phyloP scores from a whole-genome alignment of 441 rosid species.

The Euphorbia schlechtendalii region DNA sequence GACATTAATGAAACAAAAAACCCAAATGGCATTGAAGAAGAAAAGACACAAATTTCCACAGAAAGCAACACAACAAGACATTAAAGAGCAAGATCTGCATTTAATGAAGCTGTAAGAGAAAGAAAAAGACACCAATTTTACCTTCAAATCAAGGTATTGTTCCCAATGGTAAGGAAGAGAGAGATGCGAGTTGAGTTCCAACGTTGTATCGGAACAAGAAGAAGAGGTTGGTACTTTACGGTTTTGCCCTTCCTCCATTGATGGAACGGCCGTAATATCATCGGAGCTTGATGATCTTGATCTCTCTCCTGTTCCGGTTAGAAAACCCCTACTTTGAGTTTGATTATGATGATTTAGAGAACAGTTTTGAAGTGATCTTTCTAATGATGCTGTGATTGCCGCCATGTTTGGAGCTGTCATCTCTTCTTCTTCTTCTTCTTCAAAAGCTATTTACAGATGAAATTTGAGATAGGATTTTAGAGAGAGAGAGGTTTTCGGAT shows the following conservation, averaged over 20 bases:
- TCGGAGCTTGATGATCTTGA: conserved; percentile 38
- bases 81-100: conserved; percentile 44
- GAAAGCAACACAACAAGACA: conserved; percentile 12
- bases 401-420: conserved; percentile 71
- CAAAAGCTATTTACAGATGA: not conserved
- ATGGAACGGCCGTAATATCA: not conserved
- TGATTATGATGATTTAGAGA: conserved; percentile 36
- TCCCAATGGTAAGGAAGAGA: conserved; percentile 79
- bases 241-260: not conserved
- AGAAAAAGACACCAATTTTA: conserved; percentile 21
- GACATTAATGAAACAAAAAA: conserved; percentile 18
- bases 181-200: conserved; percentile 69
- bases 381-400: conserved; percentile 55
- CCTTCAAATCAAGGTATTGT: conserved; percentile 89
- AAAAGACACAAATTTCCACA: conserved; percentile 16
- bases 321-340: conserved; percentile 12
- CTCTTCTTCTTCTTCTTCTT: conserved; percentile 20
- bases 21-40: conserved; percentile 20
- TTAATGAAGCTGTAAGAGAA: conserved; percentile 30
- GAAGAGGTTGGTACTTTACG: not conserved
- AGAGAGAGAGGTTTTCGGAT: conserved; percentile 10
- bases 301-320: conserved; percentile 33
- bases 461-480: not conserved
- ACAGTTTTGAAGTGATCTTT: conserved; percentile 67
- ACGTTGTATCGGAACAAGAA: conserved; percentile 34